Evolutionary conservation across 1,284 basidiomycete species (phyloP), one percentile per base, ranked within the genome.

Genomic region (Austroboletus sp.): DNA sequence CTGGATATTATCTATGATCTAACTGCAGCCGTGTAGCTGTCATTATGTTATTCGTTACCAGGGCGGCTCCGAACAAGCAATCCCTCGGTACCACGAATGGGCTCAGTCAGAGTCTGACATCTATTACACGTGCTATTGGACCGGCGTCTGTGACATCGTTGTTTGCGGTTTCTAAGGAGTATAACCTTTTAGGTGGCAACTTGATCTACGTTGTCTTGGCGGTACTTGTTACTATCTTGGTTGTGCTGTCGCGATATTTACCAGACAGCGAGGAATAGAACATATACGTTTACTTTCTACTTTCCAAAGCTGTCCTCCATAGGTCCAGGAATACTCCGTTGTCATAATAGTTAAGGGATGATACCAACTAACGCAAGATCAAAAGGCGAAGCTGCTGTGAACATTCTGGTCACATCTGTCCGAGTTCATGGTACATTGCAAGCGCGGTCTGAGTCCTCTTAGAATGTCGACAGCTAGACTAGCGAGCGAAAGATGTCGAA

Each of bases 71-170:
- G 0, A 61, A 63, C 30, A 65, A 57, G 29, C 50, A 54, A 21
- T 61, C 64, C 6, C 53, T 78, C 23, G 76, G 76, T 4, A 65
- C 23, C 23, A 25, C 23, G 23, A 25, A 25, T 25, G 23, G 23
- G 23, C 23, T 25, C 23, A 25, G 23, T 25, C 23, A 25, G 23
- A 25, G 23, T 25, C 23, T 25, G 23, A 9, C 23, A 25, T 25
- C 23, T 6, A 25, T 25, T 25, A 8, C 23, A 8, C 23, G 23
- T 25, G 23, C 23, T 9, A 57, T 77, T 23, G 76, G 73, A 4
- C 77, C 78, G 0, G 63, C 61, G 2, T 40, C 57, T 19, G 53
- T 61, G 6, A 67, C 67, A 0, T 68, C 70, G 1, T 50, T 69
- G 10, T 73, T 71, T 35, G 63, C 70, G 5, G 17, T 64, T 13